Evolutionary conservation across 139 green algal genomes (phyloP), one percentile per base, ranked within the genome.

Genomic region (Chlorella ohadii): DNA sequence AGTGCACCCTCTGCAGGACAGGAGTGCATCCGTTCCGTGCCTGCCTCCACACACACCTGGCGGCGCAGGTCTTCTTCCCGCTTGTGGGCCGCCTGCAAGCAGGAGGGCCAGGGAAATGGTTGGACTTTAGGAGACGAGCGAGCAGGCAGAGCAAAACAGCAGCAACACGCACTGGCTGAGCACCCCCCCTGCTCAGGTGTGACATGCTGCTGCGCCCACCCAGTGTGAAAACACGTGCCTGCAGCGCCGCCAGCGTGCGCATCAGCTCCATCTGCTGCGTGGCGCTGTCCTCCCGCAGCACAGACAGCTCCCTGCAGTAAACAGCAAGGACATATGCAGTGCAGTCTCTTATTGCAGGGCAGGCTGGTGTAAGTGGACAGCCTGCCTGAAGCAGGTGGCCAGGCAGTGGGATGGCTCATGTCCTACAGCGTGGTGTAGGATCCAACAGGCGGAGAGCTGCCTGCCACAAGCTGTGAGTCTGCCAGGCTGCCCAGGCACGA

Each of bases 241-340:
- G 75, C 67, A 85, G 59, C 44, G 79, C 28, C 11, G 67, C n/a
- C 57, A 85, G 72, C 36, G 81, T 36, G 70, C 70, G 81, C 72
- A 85, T 72, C 38, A 85, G 81, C 81, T 85, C 81, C 67, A 57
- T 55, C 81, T 85, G 63, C 44, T 85, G 41, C 2, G 81, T 65
- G 7, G 72, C 38, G 27, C 55, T 79, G 72, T 85, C 81, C 59
- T 85, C 81, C 0, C 81, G 81, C 27, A 85, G 72, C 71, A 79
- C 20, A 0, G 38, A 51, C n/a, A 85, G 81, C 72, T 85, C 81
- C 15, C 70, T 79, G 75, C 57, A 56, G 22, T 2, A 22, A 59
- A 2, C 31, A 33, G 22, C 1, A 16, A 23, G 20, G 28, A 39
- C 20, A n/a, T n/a, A 38, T 15, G 64, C 28, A 39, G n/a, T 12